These are phyloP conservation scores for Chionographis japonica DNA, from an alignment of 106 monocot species.

Conservation along the genomic window DNA sequence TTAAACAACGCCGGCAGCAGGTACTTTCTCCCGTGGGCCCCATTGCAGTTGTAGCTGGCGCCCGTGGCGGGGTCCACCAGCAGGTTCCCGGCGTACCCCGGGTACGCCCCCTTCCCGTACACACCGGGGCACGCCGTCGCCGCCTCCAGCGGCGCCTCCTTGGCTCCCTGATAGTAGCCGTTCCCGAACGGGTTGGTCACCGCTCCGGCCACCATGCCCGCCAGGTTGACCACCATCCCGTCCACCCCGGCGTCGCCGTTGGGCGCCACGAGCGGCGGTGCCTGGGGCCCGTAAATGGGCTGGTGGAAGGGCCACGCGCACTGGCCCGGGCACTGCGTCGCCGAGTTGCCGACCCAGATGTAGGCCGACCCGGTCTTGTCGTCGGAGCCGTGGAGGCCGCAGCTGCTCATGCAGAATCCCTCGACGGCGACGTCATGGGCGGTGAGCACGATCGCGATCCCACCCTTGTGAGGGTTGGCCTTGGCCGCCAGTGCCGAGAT, in stretches of 20 bases:
- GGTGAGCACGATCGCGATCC: conserved; percentile 35
- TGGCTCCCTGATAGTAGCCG: conserved; percentile 45
- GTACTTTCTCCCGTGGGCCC: conserved; percentile 41
- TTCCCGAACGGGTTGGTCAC: conserved; percentile 54
- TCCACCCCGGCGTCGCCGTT: conserved; percentile 44
- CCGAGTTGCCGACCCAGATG: conserved; percentile 52
- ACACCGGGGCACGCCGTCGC: conserved; percentile 44
- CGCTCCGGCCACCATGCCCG: conserved; percentile 43
- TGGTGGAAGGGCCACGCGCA: conserved; percentile 72
- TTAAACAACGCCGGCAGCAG: conserved; percentile 48
- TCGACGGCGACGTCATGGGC: conserved; percentile 46
- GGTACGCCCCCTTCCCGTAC: conserved; percentile 43
- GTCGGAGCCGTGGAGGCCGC: conserved; percentile 27
- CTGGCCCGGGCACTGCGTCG: conserved; percentile 54
- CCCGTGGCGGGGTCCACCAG: conserved; percentile 31
- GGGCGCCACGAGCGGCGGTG: conserved; percentile 28
- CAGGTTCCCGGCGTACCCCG: conserved; percentile 44
- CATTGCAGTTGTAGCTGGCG: conserved; percentile 51
- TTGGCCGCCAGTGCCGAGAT: conserved; percentile 18
- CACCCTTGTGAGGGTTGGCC: conserved; percentile 10
- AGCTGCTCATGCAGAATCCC: conserved; percentile 42
- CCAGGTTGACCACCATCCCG: conserved; percentile 53
- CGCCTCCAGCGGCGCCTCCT: conserved; percentile 44
- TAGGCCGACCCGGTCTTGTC: conserved; percentile 4
- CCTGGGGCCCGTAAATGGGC: conserved; percentile 46